Evolutionary conservation across 139 green algal genomes (phyloP).

Genomic region (Pseudopediastrum boryanum): DNA sequence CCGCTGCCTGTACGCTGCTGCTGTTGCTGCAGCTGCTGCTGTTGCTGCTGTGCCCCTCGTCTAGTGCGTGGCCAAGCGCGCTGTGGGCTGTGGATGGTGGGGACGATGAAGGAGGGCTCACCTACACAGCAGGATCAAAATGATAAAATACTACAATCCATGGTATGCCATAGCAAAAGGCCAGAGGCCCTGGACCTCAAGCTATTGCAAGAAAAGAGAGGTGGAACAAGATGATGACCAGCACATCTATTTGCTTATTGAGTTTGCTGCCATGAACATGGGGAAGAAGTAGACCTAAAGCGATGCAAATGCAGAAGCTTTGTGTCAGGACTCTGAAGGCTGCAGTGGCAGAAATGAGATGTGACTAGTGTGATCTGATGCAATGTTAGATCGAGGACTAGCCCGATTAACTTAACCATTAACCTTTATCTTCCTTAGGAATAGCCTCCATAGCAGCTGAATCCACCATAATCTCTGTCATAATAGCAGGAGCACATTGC

Average conservation of each 20-base stretch:
- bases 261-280: background rate
- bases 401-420: no score
- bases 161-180: no score
- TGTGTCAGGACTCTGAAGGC: background rate
- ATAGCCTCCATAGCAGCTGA: background rate
- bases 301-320: background rate
- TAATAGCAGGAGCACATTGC: no score
- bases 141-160: no score
- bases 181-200: no score
- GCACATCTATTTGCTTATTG: background rate
- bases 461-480: background rate
- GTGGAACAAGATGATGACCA: background rate
- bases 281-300: background rate
- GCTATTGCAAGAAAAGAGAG: background rate
- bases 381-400: no score
- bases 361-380: no score
- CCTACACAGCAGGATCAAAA: background rate
- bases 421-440: no score
- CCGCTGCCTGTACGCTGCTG: background rate
- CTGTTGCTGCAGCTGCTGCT: no score
- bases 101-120: conserved; percentile 24
- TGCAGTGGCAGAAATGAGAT: no score
- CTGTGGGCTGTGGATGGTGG: background rate
- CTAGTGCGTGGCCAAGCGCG: background rate
- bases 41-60: background rate